Evolutionary conservation across 202 grass and related monocot species (phyloP), one percentile per base, ranked within the genome.

Genomic region (Saccharum hybrid): DNA sequence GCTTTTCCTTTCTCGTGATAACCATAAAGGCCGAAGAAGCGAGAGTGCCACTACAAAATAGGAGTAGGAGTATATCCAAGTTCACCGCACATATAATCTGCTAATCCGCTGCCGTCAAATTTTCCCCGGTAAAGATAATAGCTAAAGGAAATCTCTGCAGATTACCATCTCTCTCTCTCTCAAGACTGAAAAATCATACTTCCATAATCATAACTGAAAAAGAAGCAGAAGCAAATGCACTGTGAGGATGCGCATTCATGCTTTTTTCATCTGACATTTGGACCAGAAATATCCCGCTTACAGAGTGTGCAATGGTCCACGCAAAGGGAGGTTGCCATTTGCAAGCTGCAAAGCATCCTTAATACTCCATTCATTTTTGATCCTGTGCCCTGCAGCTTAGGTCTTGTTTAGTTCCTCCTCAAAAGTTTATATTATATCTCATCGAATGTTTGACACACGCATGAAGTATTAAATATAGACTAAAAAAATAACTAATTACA

Each of bases 1-100:
- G 19, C 75, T 64, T 65, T 72, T 76, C 80, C 73, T 81, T 84
- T 86, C 90, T 87, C 87, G 90, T 92, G 90, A 87, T 64, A 39
- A 56, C 80, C 86, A 86, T 84, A n/a, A n/a, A n/a, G 66, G 19
- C 41, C 67, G 30, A 45, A n/a, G 31, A 64, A 59, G 38, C 14
- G 30, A 26, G 60, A 16, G 4, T 5, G 46, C 21, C 6, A 36
- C 56, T 57, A 30, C 28, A 16, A 1, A 49, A 49, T 16, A 49
- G 14, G 12, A 49, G 13, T 49, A 46, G 43, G 8, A 45, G 42
- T 13, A 14, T 46, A 45, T 48, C 46, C 45, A 15, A 48, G 14
- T 49, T 49, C 46, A 49, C 46, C 14, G 46, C 45, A 48, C 45
- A 48, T 49, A 49, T 16, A 48, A 48, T 52, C 49, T 56, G 51